Evolutionary conservation across 192 early-diverging fungal genomes (phyloP).

Genomic region (Podochytrium sp.): DNA sequence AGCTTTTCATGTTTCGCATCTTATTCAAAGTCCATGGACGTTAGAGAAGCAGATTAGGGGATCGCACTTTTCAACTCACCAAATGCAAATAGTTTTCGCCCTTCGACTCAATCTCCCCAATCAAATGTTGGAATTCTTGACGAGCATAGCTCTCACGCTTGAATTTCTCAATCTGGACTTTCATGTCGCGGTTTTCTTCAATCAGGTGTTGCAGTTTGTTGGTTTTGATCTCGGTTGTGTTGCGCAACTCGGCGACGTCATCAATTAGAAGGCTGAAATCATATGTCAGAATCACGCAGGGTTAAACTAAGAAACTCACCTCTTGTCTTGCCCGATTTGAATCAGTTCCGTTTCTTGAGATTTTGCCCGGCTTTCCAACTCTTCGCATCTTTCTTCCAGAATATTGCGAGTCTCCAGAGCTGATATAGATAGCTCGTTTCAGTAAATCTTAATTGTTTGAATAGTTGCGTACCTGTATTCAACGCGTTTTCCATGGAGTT

Average conservation of each 20-base stretch:
- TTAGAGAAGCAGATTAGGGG: not conserved
- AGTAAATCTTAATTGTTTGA: not conserved
- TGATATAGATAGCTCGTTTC: not conserved
- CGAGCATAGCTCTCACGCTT: constrained; percentile 27
- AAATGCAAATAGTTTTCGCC: constrained; percentile 48
- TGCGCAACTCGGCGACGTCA: constrained; percentile 44
- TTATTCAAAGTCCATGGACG: not conserved
- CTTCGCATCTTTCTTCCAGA: constrained; percentile 40
- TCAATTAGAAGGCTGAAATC: constrained; percentile 42
- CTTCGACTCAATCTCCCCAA: constrained; percentile 39
- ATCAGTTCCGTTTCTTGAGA: constrained; percentile 38
- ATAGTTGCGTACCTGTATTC: constrained; percentile 19
- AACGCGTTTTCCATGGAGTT: constrained; percentile 35
- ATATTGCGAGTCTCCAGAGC: constrained; percentile 39
- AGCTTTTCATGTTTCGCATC: constrained; percentile 33
- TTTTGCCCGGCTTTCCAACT: constrained; percentile 31
- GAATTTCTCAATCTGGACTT: constrained; percentile 35
- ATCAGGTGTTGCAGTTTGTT: constrained; percentile 28
- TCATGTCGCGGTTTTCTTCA: constrained; percentile 34
- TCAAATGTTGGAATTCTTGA: constrained; percentile 37
- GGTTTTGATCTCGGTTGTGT: constrained; percentile 34
- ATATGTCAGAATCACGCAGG: too few species aligned
- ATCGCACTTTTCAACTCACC: constrained; percentile 16
- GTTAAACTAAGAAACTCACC: constrained; percentile 17
- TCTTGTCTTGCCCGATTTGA: constrained; percentile 50